These are phyloP conservation scores for Penicillium italicum DNA, from an alignment of 2,329 filamentous ascomycete species.

Conservation along the genomic window DNA sequence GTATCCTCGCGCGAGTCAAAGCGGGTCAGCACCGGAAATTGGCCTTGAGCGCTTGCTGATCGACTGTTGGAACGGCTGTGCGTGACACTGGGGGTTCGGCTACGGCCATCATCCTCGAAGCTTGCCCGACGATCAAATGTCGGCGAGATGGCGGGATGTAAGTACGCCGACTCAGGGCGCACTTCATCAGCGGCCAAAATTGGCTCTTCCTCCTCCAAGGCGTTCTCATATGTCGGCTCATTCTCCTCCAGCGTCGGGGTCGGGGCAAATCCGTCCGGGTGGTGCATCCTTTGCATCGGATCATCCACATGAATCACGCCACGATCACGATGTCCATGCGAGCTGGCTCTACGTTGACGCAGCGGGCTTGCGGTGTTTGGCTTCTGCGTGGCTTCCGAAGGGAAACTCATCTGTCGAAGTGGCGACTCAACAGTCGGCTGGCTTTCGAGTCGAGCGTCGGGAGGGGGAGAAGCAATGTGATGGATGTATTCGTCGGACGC, in stretches of 20 bases:
- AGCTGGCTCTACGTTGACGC: constrained; percentile 13
- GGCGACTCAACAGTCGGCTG: constrained; percentile 51
- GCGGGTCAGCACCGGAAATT: constrained; percentile 50
- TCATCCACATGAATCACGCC: constrained; percentile 74
- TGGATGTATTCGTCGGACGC: constrained; percentile 80
- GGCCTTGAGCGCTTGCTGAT: constrained; percentile 61
- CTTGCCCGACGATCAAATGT: constrained; percentile 61
- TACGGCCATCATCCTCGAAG: constrained; percentile 51
- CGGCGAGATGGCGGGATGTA: constrained; percentile 80
- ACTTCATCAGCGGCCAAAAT: constrained; percentile 89
- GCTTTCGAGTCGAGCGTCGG: constrained; percentile 42
- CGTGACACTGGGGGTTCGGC: constrained; percentile 52
- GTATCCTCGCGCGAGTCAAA: constrained; percentile 54
- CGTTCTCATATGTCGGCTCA: constrained; percentile 43
- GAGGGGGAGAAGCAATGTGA: constrained; percentile 65
- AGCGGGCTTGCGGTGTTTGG: constrained; percentile 8
- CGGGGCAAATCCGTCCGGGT: constrained; percentile 50
- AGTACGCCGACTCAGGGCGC: constrained; percentile 62
- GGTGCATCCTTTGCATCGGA: constrained; percentile 45
- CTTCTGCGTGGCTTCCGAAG: constrained; percentile 45
- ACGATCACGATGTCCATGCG: constrained; percentile 18
- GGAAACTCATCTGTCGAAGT: constrained; percentile 49
- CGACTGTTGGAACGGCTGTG: constrained; percentile 64
- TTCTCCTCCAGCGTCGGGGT: constrained; percentile 51
- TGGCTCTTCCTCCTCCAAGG: constrained; percentile 63